Conservation (phyloP, 2,329 filamentous ascomycete genomes). For the Ceratocystiopsis minuta region DNA sequence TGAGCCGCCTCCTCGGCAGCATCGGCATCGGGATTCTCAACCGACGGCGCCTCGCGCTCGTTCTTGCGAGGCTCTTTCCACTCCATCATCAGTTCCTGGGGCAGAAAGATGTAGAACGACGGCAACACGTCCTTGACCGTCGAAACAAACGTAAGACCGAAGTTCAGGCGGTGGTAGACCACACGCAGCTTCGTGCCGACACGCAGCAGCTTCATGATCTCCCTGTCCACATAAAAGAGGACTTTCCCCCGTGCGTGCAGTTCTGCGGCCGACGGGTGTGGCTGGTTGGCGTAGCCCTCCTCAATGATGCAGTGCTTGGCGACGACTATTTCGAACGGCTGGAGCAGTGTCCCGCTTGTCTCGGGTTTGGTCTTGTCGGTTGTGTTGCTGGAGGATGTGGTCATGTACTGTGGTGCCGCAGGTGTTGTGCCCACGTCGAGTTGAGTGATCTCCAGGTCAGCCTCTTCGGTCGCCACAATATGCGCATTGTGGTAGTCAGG, state of each 20-base stretch:
- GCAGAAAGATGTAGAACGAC: slow-evolving; percentile 45
- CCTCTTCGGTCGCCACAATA: slow-evolving; percentile 28
- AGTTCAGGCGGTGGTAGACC: slow-evolving; percentile 35
- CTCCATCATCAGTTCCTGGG: slow-evolving; percentile 49
- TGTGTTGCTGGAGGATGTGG: too few relatives aligned
- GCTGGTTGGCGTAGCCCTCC: slow-evolving; percentile 27
- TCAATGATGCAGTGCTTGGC: slow-evolving; percentile 28
- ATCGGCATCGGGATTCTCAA: slow-evolving; percentile 16
- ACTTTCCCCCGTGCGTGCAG: slow-evolving; percentile 10
- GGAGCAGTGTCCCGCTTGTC: slow-evolving; percentile 29
- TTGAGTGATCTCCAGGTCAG: slow-evolving; percentile 32
- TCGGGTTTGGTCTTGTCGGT: slow-evolving; percentile 13
- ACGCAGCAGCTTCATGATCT: slow-evolving; percentile 32
- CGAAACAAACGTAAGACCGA: slow-evolving; percentile 48
- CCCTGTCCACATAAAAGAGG: slow-evolving; percentile 50
- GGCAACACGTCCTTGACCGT: slow-evolving; percentile 34
- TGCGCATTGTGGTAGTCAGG: too few relatives aligned
- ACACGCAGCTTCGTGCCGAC: slow-evolving; percentile 46
- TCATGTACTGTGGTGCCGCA: too few relatives aligned
- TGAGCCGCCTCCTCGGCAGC: slow-evolving; percentile 13
- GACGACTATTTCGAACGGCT: slow-evolving; percentile 26
- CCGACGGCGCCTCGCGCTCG: slow-evolving; percentile 27
- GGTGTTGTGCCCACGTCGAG: too few relatives aligned
- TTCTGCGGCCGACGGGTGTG: slow-evolving; percentile 15
- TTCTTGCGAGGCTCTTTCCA: slow-evolving; percentile 40